phyloP scores from a whole-genome alignment of 225 moss, liverwort and hornwort species.

The Physcomitrellopsis africana region DNA sequence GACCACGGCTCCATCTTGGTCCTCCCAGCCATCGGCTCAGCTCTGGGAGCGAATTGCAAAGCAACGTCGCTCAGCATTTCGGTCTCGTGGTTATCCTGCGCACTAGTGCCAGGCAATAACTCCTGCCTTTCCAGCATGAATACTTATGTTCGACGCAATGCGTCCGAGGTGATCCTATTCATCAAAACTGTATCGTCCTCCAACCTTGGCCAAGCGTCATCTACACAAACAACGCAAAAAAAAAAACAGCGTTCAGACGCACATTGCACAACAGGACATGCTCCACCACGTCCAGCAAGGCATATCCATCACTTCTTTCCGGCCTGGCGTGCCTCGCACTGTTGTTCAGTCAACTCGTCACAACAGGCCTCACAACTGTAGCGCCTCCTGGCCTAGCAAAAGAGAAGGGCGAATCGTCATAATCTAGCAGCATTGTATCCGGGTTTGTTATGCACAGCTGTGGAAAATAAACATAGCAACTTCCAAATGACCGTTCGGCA shows the following conservation, averaged over 20 bases:
- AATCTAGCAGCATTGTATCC: no score
- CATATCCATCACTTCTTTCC: no score
- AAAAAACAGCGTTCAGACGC: slow-evolving; percentile 11
- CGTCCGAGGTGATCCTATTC: slow-evolving; percentile 35
- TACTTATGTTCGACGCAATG: slow-evolving; percentile 29
- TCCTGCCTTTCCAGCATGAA: slow-evolving; percentile 37
- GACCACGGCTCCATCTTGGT: slow-evolving; percentile 61
- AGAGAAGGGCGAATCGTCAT: no score
- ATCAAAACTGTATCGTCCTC: slow-evolving; percentile 24
- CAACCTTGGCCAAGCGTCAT: slow-evolving; percentile 28
- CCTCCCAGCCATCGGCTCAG: slow-evolving; percentile 49
- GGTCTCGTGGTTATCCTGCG: slow-evolving; percentile 39
- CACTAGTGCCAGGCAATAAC: slow-evolving; percentile 29
- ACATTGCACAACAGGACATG: not conserved
- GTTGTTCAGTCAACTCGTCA: slow-evolving; percentile 1
- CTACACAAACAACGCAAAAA: slow-evolving; percentile 25
- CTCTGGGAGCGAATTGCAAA: slow-evolving; percentile 48
- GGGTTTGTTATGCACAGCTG: no score
- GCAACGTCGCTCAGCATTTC: slow-evolving; percentile 56
- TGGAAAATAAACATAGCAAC: no score
- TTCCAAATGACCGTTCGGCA: no score
- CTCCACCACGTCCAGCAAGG: no score
- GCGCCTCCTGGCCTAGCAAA: no score
- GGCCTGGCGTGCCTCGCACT: not conserved
- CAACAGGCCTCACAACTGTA: not conserved